These are phyloP conservation scores for Simmondsia chinensis DNA, from an alignment of 148 eudicot genomes.

Conservation along the genomic window DNA sequence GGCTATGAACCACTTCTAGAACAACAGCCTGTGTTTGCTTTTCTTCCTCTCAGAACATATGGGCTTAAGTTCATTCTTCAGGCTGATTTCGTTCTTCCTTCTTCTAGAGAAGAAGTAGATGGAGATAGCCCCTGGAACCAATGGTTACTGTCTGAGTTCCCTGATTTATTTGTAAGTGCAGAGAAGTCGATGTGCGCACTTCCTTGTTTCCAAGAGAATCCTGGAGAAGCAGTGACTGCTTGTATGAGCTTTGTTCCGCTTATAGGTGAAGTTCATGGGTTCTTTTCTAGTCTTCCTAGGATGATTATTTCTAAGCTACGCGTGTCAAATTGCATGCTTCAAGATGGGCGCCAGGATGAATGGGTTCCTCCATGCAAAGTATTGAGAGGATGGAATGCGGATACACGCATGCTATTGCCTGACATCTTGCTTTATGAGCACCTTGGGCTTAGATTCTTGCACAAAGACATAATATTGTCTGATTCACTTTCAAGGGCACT, in stretches of 20 bases:
- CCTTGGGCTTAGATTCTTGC: conserved; percentile 71
- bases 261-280: conserved; percentile 90
- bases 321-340: conserved; percentile 70
- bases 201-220: conserved; percentile 54
- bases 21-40: conserved; percentile 96
- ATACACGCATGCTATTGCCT: conserved; percentile 54
- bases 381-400: conserved; percentile 66
- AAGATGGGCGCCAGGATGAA: conserved; percentile 44
- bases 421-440: conserved; percentile 52
- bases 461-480: conserved; percentile 52
- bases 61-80: conserved; percentile 93
- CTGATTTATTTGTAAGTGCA: conserved; percentile 71
- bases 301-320: conserved; percentile 79
- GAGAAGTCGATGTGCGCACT: conserved; percentile 61
- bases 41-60: conserved; percentile 89
- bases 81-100: conserved; percentile 98
- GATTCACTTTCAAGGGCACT: conserved; percentile 75
- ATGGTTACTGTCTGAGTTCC: conserved; percentile 84
- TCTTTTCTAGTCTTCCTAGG: conserved; percentile 78
- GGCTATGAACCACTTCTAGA: conserved; percentile 48
- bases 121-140: conserved; percentile 98
- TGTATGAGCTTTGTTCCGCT: conserved; percentile 94
- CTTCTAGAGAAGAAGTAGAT: conserved; percentile 97
- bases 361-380: conserved; percentile 97
- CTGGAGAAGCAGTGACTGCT: conserved; percentile 66